Percentiles rank a stretch among this genome's conserved stretches.
phyloP scores from a whole-genome alignment of 2,329 filamentous ascomycete genomes.

The Trichoderma atroviride region DNA sequence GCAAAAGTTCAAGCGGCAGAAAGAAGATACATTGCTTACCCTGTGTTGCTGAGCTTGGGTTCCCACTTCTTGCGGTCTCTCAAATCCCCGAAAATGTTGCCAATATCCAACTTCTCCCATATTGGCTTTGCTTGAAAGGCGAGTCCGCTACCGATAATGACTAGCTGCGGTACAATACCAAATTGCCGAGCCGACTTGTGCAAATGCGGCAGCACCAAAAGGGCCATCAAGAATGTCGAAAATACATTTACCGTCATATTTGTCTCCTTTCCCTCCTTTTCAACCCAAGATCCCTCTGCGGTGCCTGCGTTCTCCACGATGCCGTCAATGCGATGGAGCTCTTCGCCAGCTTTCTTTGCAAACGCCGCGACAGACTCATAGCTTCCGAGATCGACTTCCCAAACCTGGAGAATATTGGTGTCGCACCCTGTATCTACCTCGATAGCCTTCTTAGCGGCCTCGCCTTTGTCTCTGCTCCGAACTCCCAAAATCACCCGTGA shows the following conservation, averaged over 20 bases:
- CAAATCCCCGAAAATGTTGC: background rate
- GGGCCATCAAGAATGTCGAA: constrained; percentile 48
- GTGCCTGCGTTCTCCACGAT: constrained; percentile 47
- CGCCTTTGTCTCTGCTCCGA: constrained; percentile 39
- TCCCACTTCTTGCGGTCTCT: background rate
- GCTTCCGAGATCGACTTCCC: constrained; percentile 47
- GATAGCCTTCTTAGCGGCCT: constrained; percentile 44
- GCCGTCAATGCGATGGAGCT: constrained; percentile 46
- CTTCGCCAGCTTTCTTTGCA: constrained; percentile 32
- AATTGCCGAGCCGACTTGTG: constrained; percentile 40
- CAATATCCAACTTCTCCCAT: background rate
- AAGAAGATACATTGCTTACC: background rate
- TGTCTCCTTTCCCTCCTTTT: constrained; percentile 47
- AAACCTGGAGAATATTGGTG: constrained; percentile 43
- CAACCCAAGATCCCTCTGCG: constrained; percentile 26
- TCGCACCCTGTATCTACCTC: constrained; percentile 35
- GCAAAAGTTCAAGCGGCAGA: background rate
- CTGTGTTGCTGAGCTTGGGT: background rate
- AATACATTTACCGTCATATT: constrained; percentile 52
- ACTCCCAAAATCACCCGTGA: constrained; percentile 49
- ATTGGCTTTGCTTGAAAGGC: background rate
- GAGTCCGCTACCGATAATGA: constrained; percentile 36
- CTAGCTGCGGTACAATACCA: constrained; percentile 42
- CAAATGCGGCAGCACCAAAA: constrained; percentile 49
- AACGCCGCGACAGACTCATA: constrained; percentile 44